These are phyloP conservation scores for Endoconidiophora laricicola DNA, from an alignment of 2,329 filamentous ascomycete species.

Conservation along the genomic window DNA sequence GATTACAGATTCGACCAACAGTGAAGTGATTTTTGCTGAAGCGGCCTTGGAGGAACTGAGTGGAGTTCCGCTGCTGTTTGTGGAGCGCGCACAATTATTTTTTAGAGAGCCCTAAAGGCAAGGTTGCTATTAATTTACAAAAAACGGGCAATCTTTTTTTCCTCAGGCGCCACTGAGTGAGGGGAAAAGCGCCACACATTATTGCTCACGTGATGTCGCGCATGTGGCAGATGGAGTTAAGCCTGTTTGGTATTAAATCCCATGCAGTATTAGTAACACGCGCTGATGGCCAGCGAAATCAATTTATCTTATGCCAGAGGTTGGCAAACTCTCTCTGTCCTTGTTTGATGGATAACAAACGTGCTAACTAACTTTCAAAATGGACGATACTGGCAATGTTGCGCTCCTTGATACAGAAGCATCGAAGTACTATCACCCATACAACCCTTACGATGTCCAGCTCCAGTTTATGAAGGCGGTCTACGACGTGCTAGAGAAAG, in stretches of 20 bases:
- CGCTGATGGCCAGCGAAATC: background rate
- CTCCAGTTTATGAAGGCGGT: slow-evolving; percentile 72
- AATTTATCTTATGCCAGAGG: background rate
- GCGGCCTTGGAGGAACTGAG: slow-evolving; percentile 6
- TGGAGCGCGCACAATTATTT: slow-evolving; percentile 10
- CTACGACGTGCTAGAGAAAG: slow-evolving; percentile 57
- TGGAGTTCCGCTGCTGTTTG: slow-evolving; percentile 9
- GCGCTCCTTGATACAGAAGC: background rate
- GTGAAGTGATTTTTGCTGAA: slow-evolving; percentile 12
- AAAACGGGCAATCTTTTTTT: background rate
- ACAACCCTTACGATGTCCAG: slow-evolving; percentile 74
- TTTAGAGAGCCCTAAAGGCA: slow-evolving; percentile 11
- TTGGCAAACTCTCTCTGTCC: background rate
- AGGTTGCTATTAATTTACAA: background rate
- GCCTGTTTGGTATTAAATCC: background rate
- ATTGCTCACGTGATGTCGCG: slow-evolving; percentile 1
- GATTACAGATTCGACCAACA: slow-evolving; percentile 10
- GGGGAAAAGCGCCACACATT: background rate
- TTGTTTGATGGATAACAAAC: background rate
- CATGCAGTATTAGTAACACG: slow-evolving; percentile 1
- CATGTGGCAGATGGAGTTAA: background rate
- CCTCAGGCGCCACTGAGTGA: background rate
- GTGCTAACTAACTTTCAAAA: background rate
- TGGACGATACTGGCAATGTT: background rate
- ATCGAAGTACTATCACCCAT: slow-evolving; percentile 68